Evolutionary conservation across 495 filamentous ascomycete species (phyloP).

Genomic region (Podospora tetraspora): DNA sequence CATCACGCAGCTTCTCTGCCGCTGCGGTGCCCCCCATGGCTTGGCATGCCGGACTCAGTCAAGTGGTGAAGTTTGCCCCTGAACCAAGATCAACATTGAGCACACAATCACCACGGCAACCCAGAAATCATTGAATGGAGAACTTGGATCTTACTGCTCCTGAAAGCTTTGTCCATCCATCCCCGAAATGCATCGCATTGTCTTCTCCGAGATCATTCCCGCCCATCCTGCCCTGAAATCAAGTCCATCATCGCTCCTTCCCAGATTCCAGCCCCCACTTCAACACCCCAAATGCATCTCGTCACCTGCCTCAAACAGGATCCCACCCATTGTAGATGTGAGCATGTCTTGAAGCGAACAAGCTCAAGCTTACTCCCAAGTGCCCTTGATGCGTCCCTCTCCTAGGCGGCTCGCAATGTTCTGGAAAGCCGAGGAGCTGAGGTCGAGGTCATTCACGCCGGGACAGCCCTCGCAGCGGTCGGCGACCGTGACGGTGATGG

Average conservation of each 20-base stretch:
- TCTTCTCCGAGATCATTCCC: not conserved
- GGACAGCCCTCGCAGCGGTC: conserved; percentile 22
- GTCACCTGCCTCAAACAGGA: not conserved
- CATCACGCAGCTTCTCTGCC: not conserved
- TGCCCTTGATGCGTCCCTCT: conserved; percentile 30
- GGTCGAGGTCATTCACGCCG: conserved; percentile 13
- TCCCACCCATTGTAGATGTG: not conserved
- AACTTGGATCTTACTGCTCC: not conserved
- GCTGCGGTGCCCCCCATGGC: no score
- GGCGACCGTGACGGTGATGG: conserved; percentile 28
- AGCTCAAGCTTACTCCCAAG: conserved; percentile 27
- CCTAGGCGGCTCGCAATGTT: conserved; percentile 19
- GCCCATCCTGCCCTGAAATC: not conserved
- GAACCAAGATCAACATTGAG: not conserved
- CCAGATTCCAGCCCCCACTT: not conserved
- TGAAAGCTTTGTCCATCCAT: not conserved
- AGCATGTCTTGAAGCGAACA: not conserved
- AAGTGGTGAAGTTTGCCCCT: not conserved
- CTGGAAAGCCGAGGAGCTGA: conserved; percentile 19
- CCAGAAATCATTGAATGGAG: not conserved
- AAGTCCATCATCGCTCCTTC: not conserved
- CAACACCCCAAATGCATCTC: not conserved
- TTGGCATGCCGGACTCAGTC: no score
- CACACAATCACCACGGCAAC: not conserved
- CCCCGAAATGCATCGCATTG: not conserved